Conservation (phyloP, 257 asterid genomes). For the Nicotiana sylvestris region DNA sequence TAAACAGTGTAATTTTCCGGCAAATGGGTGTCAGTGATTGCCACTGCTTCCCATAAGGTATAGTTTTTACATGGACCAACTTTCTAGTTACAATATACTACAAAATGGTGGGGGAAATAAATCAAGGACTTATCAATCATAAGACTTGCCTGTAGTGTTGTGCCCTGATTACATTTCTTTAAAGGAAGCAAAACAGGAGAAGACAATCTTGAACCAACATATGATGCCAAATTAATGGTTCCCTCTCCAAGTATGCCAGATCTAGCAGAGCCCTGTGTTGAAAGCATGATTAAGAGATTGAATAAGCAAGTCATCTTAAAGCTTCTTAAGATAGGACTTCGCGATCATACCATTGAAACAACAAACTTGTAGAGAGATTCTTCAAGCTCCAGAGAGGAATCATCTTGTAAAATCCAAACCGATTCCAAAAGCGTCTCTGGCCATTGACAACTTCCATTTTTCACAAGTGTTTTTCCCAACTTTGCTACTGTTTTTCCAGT, state of each 20-base stretch:
- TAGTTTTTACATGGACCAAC: no score
- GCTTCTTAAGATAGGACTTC: neutral
- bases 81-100: no score
- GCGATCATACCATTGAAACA: slow-evolving; percentile 53
- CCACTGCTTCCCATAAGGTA: no score
- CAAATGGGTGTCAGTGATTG: no score
- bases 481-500: slow-evolving; percentile 68
- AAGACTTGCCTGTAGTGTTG: slow-evolving; percentile 57
- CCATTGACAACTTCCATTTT: slow-evolving; percentile 79
- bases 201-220: slow-evolving; percentile 42
- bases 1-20: no score
- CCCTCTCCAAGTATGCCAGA: slow-evolving; percentile 78
- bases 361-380: slow-evolving; percentile 66
- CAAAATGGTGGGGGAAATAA: no score
- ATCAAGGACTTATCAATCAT: no score
- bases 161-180: slow-evolving; percentile 65
- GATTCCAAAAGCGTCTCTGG: slow-evolving; percentile 67
- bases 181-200: slow-evolving; percentile 65
- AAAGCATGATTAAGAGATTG: neutral
- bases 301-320: neutral
- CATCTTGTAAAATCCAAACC: slow-evolving; percentile 45
- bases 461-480: slow-evolving; percentile 61
- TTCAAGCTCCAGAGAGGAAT: slow-evolving; percentile 49
- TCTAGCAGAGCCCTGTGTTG: slow-evolving; percentile 65
- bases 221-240: slow-evolving; percentile 49